Conservation (phyloP, 495 filamentous ascomycete species). For the Alectoria sarmentosa region DNA sequence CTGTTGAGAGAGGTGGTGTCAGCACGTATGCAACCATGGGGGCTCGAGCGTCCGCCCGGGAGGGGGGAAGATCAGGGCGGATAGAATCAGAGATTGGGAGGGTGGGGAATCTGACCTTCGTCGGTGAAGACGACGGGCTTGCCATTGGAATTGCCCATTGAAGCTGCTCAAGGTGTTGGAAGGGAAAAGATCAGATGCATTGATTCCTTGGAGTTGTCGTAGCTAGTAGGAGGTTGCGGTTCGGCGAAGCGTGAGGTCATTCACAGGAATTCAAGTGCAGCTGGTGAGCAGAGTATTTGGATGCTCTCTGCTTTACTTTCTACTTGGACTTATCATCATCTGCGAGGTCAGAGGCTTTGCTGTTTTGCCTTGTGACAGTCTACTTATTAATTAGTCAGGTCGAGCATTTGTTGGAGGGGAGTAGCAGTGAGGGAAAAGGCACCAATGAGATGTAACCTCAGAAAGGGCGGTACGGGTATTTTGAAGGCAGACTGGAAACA, state of each 20-base stretch:
- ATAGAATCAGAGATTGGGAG: slow-evolving; percentile 4
- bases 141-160: slow-evolving; percentile 91
- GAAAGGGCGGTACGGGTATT: neutral
- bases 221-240: neutral
- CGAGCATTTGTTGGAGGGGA: neutral
- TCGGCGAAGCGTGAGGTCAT: slow-evolving; percentile 10
- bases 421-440: neutral
- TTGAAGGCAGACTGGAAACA: neutral
- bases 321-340: neutral
- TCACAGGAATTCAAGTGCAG: neutral
- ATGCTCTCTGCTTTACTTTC: neutral
- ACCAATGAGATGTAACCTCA: slow-evolving; percentile 1
- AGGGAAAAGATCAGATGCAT: slow-evolving; percentile 15
- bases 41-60: neutral
- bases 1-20: slow-evolving; percentile 38
- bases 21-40: neutral
- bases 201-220: slow-evolving; percentile 11
- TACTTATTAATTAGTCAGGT: neutral
- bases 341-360: neutral
- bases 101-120: slow-evolving; percentile 62
- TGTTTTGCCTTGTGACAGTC: neutral
- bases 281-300: neutral
- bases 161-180: slow-evolving; percentile 8
- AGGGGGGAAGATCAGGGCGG: neutral
- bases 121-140: slow-evolving; percentile 89